Evolutionary conservation across 129 eudicot genomes (phyloP).

Genomic region (Pulicaria dysenterica): DNA sequence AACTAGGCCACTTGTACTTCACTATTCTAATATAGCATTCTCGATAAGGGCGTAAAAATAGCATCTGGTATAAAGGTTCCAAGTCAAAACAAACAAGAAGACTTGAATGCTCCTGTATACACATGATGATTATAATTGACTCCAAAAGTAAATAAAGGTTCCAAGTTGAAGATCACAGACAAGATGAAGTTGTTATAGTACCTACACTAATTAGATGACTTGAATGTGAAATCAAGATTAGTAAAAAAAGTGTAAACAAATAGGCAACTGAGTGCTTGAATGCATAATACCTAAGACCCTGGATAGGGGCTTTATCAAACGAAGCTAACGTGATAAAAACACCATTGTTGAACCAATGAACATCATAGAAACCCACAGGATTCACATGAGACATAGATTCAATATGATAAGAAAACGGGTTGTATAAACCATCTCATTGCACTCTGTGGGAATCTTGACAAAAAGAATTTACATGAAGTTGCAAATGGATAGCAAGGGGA

Average conservation of each 20-base stretch:
- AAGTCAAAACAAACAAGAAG: background rate
- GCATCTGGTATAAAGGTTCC: background rate
- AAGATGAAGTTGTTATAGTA: background rate
- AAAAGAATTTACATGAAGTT: slow-evolving; percentile 14
- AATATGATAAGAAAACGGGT: background rate
- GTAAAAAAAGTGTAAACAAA: background rate
- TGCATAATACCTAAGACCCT: slow-evolving; percentile 8
- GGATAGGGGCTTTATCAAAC: background rate
- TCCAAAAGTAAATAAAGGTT: background rate
- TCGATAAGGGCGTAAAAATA: background rate
- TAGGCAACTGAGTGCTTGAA: background rate
- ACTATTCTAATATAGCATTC: background rate
- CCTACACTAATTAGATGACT: background rate
- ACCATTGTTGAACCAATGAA: background rate
- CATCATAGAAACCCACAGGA: background rate
- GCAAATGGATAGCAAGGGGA: slow-evolving; percentile 2
- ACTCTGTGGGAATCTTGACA: slow-evolving; percentile 3
- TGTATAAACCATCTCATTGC: slow-evolving; percentile 23
- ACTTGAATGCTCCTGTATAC: background rate
- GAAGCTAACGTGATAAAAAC: background rate
- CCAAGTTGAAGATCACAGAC: background rate
- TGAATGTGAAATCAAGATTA: background rate
- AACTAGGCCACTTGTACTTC: slow-evolving; percentile 7
- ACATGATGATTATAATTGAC: background rate
- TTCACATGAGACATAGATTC: background rate